These are phyloP conservation scores for Calonectria leucothoes DNA, from an alignment of 2,329 filamentous ascomycete species.

Conservation along the genomic window DNA sequence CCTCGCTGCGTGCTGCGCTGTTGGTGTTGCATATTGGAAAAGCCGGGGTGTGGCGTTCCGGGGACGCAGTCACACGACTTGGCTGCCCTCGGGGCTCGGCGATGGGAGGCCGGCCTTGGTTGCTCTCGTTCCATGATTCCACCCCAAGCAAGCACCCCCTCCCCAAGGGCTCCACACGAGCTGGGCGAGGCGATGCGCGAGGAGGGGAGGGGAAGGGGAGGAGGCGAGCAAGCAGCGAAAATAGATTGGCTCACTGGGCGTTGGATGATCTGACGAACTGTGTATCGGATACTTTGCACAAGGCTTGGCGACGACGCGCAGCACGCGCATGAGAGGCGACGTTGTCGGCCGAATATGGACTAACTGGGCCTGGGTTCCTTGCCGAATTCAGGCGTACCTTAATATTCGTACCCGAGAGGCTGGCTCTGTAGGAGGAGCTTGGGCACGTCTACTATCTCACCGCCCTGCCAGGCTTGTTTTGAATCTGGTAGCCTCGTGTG, in stretches of 20 bases:
- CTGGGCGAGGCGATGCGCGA: constrained; percentile 3
- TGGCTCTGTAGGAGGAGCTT: not conserved
- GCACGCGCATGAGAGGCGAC: not conserved
- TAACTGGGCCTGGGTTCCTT: constrained; percentile 5
- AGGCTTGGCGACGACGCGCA: not conserved
- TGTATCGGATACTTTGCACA: not conserved
- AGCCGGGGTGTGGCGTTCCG: constrained; percentile 9
- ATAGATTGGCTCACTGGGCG: not conserved
- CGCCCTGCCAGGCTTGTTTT: constrained; percentile 7
- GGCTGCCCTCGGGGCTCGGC: not conserved
- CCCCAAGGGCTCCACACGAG: constrained; percentile 7
- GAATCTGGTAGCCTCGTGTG: constrained; percentile 5
- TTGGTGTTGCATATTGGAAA: not conserved
- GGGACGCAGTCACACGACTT: constrained; percentile 14
- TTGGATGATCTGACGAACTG: constrained; percentile 8
- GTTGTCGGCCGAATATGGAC: constrained; percentile 5
- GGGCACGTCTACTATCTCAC: not conserved
- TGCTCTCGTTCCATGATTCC: constrained; percentile 2
- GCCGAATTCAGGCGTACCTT: constrained; percentile 7
- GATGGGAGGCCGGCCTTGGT: not conserved
- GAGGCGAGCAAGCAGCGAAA: not conserved
- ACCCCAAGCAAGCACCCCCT: not conserved
- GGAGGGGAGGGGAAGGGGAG: not conserved
- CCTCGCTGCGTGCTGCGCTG: not conserved
- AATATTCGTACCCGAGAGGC: constrained; percentile 9